Evolutionary conservation across 768 basidiomycete genomes (phyloP), one percentile per base, ranked within the genome.

Genomic region (Lactarius pseudohatsudake): DNA sequence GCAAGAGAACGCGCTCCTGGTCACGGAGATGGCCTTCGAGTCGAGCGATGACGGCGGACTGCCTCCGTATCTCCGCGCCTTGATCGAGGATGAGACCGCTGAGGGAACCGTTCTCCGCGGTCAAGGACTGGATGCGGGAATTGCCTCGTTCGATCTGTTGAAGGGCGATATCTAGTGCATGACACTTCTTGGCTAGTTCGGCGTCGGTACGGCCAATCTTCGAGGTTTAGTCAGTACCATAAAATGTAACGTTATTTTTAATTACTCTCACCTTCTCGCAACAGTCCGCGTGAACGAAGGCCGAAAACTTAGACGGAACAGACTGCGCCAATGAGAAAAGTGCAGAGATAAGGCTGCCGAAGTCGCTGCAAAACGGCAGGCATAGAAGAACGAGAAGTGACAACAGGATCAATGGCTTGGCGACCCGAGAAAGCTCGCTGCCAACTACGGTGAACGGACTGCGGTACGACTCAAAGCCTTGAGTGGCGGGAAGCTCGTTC

Each of bases 21-120:
- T 62, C 61, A 11, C 11, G 11, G 16, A 62, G 61, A 10, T 43
- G 61, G 32, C 53, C 53, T 20, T 62, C 61, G 8, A 62, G 61
- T 28, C 20, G 53, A 38, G 38, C 32, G 22, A 62, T 62, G 28
- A 55, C 18, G 4, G 22, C 40, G 34, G 53, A 62, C 18, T 62
- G 53, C 40, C 0, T 41, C 20, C 38, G 53, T 38, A 62, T 62
- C n/a, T 62, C 53, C 6, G 26, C 28, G 28, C 38, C 53, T 43
- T 55, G 61, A 11, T 55, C 61, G 38, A 62, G 22, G 16, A 28
- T 28, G 8, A 62, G 53, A 32, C 38, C n/a, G 26, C 26, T 40
- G 28, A 62, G 53, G 10, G 53, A 53, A 22, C 10, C 8, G n/a
- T 56, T 62, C 61, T 62, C 61, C 15, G 53, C 61, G 26, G 34